These are phyloP conservation scores for Fraxinus anomala DNA, from an alignment of 257 asterid species.

Conservation along the genomic window DNA sequence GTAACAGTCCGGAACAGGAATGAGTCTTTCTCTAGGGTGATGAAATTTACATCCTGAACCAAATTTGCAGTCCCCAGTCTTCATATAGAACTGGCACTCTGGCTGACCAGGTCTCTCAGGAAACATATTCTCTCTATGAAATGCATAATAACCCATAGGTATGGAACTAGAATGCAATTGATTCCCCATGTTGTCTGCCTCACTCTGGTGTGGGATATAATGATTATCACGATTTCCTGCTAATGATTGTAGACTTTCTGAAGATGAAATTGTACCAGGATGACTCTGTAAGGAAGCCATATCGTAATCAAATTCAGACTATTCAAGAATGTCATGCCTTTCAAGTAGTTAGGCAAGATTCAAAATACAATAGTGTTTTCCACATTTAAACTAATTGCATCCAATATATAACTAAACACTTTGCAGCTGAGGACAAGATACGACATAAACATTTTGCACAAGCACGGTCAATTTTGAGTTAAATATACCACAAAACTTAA, in stretches of 20 bases:
- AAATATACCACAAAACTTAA: neutral
- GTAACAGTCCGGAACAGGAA: constrained; percentile 86
- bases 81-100: constrained; percentile 94
- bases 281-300: constrained; percentile 61
- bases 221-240: constrained; percentile 45
- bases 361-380: constrained; percentile 13
- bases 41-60: constrained; percentile 94
- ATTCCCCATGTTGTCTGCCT: constrained; percentile 49
- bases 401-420: constrained; percentile 3
- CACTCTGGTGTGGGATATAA: constrained; percentile 42
- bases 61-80: constrained; percentile 96
- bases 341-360: constrained; percentile 10
- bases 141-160: constrained; percentile 72
- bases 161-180: constrained; percentile 64
- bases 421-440: constrained; percentile 2
- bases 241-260: constrained; percentile 64
- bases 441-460: neutral
- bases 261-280: constrained; percentile 66
- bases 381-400: neutral
- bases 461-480: constrained; percentile 4
- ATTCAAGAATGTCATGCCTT: constrained; percentile 16
- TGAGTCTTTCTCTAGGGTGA: constrained; percentile 84
- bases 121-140: constrained; percentile 73
- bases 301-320: constrained; percentile 29
- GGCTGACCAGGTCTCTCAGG: constrained; percentile 98